Conservation (phyloP, 352 stramenopile genomes). For the Phytopythium litorale region DNA sequence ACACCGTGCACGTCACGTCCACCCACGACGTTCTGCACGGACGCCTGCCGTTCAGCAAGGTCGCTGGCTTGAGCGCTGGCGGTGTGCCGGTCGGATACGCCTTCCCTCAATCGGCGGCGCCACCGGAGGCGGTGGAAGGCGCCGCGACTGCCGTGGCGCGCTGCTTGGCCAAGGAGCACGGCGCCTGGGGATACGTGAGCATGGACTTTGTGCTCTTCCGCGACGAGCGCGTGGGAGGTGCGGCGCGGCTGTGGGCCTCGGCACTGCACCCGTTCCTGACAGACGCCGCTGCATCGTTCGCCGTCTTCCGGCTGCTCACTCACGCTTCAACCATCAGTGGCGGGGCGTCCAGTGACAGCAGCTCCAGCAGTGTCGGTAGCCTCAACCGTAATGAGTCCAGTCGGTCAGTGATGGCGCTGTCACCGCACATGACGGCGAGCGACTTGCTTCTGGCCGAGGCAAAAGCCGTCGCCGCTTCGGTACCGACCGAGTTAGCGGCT, state of each 20-base stretch:
- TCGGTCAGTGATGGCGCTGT: neutral
- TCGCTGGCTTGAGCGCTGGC: neutral
- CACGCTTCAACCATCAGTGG: constrained; percentile 17
- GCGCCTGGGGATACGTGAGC: constrained; percentile 79
- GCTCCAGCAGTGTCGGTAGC: constrained; percentile 4
- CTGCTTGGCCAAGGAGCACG: constrained; percentile 27
- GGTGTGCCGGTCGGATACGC: constrained; percentile 39
- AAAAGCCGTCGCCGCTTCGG: neutral
- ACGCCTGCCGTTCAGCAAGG: neutral
- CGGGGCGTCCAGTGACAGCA: constrained; percentile 12
- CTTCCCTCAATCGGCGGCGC: constrained; percentile 79
- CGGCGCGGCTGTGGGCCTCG: constrained; percentile 67
- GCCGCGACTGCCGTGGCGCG: constrained; percentile 49
- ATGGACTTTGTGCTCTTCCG: constrained; percentile 76
- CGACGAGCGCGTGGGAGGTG: constrained; percentile 38
- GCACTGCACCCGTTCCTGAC: constrained; percentile 76
- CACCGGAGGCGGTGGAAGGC: constrained; percentile 65
- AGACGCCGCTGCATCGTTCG: constrained; percentile 69
- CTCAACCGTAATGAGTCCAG: neutral
- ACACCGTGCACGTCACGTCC: constrained; percentile 53
- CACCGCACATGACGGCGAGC: neutral
- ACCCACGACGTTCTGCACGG: constrained; percentile 57
- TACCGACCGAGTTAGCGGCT: constrained; percentile 8
- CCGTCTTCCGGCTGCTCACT: constrained; percentile 63
- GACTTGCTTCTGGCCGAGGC: constrained; percentile 24